Conservation (phyloP, 176 grass and related monocot genomes). For the Aegilops umbellulata region DNA sequence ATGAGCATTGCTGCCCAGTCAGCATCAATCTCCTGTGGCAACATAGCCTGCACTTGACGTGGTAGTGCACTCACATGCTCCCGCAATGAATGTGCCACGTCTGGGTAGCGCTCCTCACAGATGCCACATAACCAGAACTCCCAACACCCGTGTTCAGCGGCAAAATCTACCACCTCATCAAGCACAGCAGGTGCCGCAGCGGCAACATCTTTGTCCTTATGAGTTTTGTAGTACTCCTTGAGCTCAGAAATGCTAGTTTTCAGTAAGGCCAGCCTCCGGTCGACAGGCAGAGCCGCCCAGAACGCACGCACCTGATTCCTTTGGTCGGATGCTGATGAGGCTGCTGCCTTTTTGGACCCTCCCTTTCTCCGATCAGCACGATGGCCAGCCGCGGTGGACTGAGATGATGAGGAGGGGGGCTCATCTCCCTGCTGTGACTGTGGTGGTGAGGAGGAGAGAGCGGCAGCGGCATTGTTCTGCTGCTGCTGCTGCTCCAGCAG, state of each 20-base stretch:
- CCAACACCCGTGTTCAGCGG: conserved; percentile 43
- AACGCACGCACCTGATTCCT: conserved; percentile 74
- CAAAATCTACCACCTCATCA: conserved; percentile 53
- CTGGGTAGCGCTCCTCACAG: conserved; percentile 54
- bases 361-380: conserved; percentile 60
- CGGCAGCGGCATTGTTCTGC: conserved; percentile 18
- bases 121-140: conserved; percentile 66
- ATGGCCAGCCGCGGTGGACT: conserved; percentile 31
- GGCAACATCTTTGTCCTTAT: conserved; percentile 52
- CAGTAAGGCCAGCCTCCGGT: conserved; percentile 53
- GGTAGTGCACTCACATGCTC: conserved; percentile 60
- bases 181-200: conserved; percentile 28
- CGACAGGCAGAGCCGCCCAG: conserved; percentile 50
- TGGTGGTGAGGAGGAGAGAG: neutral
- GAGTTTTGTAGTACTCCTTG: conserved; percentile 39
- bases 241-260: conserved; percentile 56
- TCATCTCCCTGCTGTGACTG: conserved; percentile 44
- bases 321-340: conserved; percentile 30
- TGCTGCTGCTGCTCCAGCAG: conserved; percentile 69
- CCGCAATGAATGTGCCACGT: conserved; percentile 33
- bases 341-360: conserved; percentile 42
- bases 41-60: conserved; percentile 30
- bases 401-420: conserved; percentile 45
- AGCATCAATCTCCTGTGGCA: conserved; percentile 63
- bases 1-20: conserved; percentile 67